Percentiles rank a stretch among this genome's conserved stretches.
phyloP scores from a whole-genome alignment of 2,329 filamentous ascomycete species.

The Aspergillus quadricinctus region DNA sequence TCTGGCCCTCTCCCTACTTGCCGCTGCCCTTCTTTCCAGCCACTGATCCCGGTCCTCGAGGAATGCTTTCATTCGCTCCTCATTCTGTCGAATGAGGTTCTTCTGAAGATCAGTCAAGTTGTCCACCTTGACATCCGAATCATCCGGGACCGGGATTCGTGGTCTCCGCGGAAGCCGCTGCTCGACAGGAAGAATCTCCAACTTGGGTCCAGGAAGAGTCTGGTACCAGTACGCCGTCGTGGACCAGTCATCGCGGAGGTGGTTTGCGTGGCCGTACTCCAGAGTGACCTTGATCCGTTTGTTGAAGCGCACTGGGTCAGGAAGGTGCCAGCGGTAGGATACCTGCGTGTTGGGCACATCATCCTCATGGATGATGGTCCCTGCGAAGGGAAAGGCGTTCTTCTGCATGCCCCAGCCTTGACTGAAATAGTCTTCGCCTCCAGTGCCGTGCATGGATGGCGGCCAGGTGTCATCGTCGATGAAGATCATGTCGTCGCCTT shows the following conservation, averaged over 20 bases:
- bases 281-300: slow-evolving; percentile 6
- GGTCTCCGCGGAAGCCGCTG: slow-evolving; percentile 7
- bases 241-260: slow-evolving; percentile 30
- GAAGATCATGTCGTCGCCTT: slow-evolving; percentile 35
- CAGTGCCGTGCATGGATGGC: slow-evolving; percentile 32
- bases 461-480: slow-evolving; percentile 35
- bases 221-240: slow-evolving; percentile 34
- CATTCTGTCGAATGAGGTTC: slow-evolving; percentile 3
- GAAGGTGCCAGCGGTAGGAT: slow-evolving; percentile 31
- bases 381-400: slow-evolving; percentile 31
- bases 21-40: slow-evolving; percentile 19
- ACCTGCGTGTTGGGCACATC: slow-evolving; percentile 31
- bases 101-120: no score
- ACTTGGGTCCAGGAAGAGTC: slow-evolving; percentile 27
- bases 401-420: slow-evolving; percentile 38
- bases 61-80: slow-evolving; percentile 18
- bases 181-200: slow-evolving; percentile 24
- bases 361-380: slow-evolving; percentile 32
- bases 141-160: no score
- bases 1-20: slow-evolving; percentile 12
- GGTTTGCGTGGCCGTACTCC: slow-evolving; percentile 28
- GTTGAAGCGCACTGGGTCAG: slow-evolving; percentile 31
- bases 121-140: no score
- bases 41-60: slow-evolving; percentile 20
- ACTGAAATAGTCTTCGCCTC: slow-evolving; percentile 31